Base-by-base conservation (phyloP, 805 yeast genomes). In the Saturnispora sanitii region DNA sequence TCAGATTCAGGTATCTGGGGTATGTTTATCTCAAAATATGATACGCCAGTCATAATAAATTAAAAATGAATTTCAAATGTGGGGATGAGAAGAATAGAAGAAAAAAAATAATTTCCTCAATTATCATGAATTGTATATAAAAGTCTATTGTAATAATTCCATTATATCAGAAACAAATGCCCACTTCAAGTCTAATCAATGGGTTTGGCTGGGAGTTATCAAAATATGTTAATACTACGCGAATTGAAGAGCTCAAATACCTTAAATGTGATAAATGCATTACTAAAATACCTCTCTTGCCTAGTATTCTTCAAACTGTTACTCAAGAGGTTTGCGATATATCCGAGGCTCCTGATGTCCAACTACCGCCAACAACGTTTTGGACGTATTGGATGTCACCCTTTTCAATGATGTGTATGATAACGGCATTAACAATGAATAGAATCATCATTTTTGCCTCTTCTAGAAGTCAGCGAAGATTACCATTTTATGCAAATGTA, bases 381-480 rank as follows among this genome's bases (percentile, higher is more conserved):
- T 53, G 69, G 37, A 60, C 65, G 20, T 74, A 71, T 48, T 65
- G 74, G 45, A 54, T 70, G 13, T 66, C 75, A 11, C 69, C 70
- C 0, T 74, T 68, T 51, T 72, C 78, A 2, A 55, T 68, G 20
- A 61, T 66, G 22, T 76, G 82, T 55, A 72, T 77, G 68, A 52
- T 71, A 7, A 73, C 77, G 47, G 82, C 80, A 1, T 59, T 78
- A 4, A 49, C 76, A 3, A 58, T 78, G 45, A 78, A 79, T 55
- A 60, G 84, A 47, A 70, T 79, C 4, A 63, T 68, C 17, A 71
- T 73, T 3, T 75, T 77, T 67, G 77, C 82, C 2, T 63, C 78
- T 0, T 59, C 75, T 6, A 52, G 78, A 40, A 56, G 70, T 18
- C 65, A 65, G 30, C 52, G 58, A 27, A 47, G 57, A 28, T 51